A percentile compares a stretch with the other conserved stretches of the same genome.
Conservation (phyloP, 2,329 filamentous ascomycete genomes). For the Venturiaceae sp. region DNA sequence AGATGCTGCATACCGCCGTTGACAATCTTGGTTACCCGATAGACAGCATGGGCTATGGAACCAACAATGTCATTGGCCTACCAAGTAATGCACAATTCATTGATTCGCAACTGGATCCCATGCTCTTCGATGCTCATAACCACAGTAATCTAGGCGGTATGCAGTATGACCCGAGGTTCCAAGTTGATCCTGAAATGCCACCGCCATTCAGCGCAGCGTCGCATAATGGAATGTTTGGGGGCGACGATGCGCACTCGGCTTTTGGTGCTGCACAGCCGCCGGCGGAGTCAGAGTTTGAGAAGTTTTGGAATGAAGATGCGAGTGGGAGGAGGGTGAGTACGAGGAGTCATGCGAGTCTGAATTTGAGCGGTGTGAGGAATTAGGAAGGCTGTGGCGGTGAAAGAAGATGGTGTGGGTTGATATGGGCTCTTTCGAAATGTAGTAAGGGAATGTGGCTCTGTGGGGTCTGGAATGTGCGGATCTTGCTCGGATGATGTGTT, state of each 20-base stretch:
- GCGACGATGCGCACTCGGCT: neutral
- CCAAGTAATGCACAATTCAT: neutral
- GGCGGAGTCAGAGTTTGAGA: slow-evolving; percentile 5
- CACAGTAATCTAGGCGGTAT: neutral
- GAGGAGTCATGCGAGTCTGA: neutral
- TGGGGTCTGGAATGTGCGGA: too few relatives aligned
- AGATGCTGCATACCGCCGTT: slow-evolving; percentile 1
- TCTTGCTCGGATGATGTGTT: neutral
- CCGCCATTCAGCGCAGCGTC: neutral
- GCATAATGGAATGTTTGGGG: neutral
- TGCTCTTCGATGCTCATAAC: slow-evolving; percentile 3
- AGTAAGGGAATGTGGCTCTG: neutral
- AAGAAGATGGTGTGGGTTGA: neutral
- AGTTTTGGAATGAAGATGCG: slow-evolving; percentile 7
- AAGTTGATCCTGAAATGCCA: neutral
- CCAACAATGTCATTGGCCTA: slow-evolving; percentile 5
- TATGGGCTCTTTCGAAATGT: neutral
- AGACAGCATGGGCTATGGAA: neutral
- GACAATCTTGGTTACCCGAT: neutral
- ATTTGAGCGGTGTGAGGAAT: neutral
- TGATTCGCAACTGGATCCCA: slow-evolving; percentile 6
- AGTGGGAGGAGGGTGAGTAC: neutral
- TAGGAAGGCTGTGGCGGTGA: neutral
- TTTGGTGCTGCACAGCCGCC: slow-evolving; percentile 1
- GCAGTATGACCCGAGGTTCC: neutral